Base-by-base conservation (phyloP, 176 grass and related monocot species). In the Dactylis glomerata region DNA sequence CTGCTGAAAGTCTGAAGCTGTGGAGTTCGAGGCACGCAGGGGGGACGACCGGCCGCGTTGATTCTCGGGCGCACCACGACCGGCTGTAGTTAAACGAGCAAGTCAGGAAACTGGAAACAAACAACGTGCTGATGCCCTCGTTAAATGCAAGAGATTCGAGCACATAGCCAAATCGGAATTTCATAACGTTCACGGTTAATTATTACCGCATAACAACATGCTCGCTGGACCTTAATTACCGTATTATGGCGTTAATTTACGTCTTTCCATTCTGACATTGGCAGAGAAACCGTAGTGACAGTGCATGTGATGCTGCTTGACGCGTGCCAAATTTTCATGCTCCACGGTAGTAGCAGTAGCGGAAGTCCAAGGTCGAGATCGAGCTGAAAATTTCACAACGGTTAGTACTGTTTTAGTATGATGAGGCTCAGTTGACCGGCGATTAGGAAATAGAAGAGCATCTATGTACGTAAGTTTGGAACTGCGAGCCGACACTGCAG, bases 381-480 rank as follows among this genome's bases (percentile, higher is more conserved):
- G 9, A 7, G n/a, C 23, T 78, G 23, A 42, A 58, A 22, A 7
- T 45, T 10, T 41, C 50, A 45, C 78, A 82, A 82, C 78, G 70
- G 70, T 7, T 56, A 50, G 10, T 44, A 32, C n/a, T 66, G 33
- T 66, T 44, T 83, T 51, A 41, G 8, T 6, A 9, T 32, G 31
- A 15, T 26, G 66, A 42, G 5, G 42, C 8, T 10, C 17, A 15
- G 87, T 79, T 79, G 86, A 73, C 54, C 13, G 1, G 0, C 32
- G 9, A 76, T 20, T 63, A 32, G 5, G 13, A 64, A 83, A 44
- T 8, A 22, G 19, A 73, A 52, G 27, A 55, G 59, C 24, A n/a
- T 3, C 62, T 47, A 76, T 56, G 78, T 45, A n/a, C n/a, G n/a
- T n/a, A n/a, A 72, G n/a, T 87, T 47, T 24, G 58, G 30, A 50